phyloP scores from a whole-genome alignment of 139 green algal species.

The Volvox africanus region DNA sequence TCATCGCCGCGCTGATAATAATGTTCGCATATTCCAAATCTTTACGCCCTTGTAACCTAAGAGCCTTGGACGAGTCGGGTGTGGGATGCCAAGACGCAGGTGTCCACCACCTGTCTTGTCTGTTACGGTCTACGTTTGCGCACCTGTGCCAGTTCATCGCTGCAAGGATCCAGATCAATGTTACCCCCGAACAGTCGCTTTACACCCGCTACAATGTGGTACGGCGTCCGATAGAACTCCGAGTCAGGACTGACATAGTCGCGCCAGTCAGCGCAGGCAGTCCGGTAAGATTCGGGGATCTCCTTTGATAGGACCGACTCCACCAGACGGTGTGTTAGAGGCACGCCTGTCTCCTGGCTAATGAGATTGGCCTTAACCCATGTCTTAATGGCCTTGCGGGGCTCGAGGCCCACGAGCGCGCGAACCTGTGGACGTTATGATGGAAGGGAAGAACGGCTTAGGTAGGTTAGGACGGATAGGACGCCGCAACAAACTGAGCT shows the following conservation, averaged over 20 bases:
- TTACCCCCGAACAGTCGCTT: slow-evolving; percentile 9
- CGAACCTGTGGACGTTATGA: slow-evolving; percentile 19
- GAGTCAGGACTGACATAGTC: slow-evolving; percentile 29
- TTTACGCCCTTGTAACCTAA: no score
- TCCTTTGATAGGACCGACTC: slow-evolving; percentile 40
- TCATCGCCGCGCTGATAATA: no score
- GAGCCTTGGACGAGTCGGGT: no score
- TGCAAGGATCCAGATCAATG: slow-evolving; percentile 47
- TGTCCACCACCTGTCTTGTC: no score
- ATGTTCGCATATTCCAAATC: no score
- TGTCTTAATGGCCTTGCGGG: slow-evolving; percentile 31
- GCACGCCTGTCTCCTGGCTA: slow-evolving; percentile 36
- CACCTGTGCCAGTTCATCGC: slow-evolving; percentile 47
- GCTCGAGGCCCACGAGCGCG: slow-evolving; percentile 26
- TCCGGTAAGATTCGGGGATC: slow-evolving; percentile 31
- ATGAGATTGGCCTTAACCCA: slow-evolving; percentile 49
- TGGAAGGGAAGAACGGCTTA: not conserved
- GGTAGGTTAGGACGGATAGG: no score
- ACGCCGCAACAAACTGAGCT: no score
- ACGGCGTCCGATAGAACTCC: slow-evolving; percentile 34
- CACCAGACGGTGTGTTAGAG: slow-evolving; percentile 39
- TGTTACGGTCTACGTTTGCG: not conserved
- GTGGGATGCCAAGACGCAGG: no score
- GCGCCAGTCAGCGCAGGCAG: slow-evolving; percentile 26
- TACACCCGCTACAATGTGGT: slow-evolving; percentile 22